A percentile compares a stretch with the other conserved stretches of the same genome.
These are phyloP conservation scores for California macrophylla DNA, from an alignment of 441 rosid genomes.

Conservation along the genomic window DNA sequence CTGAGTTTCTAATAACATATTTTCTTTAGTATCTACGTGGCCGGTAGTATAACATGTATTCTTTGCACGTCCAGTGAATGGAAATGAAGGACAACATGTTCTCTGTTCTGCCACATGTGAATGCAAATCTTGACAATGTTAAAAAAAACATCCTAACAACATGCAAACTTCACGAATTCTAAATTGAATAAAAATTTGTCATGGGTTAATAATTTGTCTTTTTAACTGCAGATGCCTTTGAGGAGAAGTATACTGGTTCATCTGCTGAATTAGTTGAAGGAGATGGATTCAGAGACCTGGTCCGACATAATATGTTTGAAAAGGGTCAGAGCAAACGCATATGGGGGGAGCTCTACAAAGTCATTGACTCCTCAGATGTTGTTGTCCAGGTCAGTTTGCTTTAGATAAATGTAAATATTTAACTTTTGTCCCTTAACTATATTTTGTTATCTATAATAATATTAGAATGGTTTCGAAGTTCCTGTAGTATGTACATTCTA, in stretches of 20 bases:
- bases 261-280: slow-evolving; percentile 47
- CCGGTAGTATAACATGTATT: background rate
- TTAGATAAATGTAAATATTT: background rate
- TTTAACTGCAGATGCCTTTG: slow-evolving; percentile 49
- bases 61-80: background rate
- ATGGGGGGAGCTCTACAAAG: slow-evolving; percentile 98
- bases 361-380: slow-evolving; percentile 89
- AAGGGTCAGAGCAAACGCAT: slow-evolving; percentile 96
- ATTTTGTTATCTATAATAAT: background rate
- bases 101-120: background rate
- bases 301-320: slow-evolving; percentile 91
- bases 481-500: background rate
- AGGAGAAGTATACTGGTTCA: slow-evolving; percentile 37
- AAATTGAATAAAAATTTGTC: background rate
- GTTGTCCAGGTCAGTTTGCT: slow-evolving; percentile 61
- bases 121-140: background rate
- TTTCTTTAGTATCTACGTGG: background rate
- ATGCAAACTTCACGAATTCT: background rate
- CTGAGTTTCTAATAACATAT: background rate
- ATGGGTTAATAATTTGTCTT: background rate
- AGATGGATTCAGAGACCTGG: slow-evolving; percentile 80
- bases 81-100: background rate
- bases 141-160: background rate
- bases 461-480: background rate
- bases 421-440: slow-evolving; percentile 1